A percentile compares a stretch with the other conserved stretches of the same genome.
These are phyloP conservation scores for Pseudogymnoascus sp. DNA, from an alignment of 2,329 filamentous ascomycete species.

Conservation along the genomic window DNA sequence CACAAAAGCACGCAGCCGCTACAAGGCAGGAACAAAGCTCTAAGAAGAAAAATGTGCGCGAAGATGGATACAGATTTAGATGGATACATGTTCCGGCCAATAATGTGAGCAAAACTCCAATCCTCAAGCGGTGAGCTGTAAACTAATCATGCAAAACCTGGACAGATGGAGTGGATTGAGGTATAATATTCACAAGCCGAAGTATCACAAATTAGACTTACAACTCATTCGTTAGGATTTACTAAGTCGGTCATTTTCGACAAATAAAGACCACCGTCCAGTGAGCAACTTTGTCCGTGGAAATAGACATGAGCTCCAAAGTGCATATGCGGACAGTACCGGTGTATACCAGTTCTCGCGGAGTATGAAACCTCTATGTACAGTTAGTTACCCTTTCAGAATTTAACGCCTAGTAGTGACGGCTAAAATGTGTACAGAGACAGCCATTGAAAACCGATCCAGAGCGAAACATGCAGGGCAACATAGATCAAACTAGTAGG, in stretches of 20 bases:
- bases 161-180: conserved; percentile 1
- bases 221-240: background rate
- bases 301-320: background rate
- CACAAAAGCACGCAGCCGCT: background rate
- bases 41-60: background rate
- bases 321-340: background rate
- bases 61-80: background rate
- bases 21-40: background rate
- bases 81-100: conserved; percentile 4
- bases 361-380: background rate
- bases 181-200: background rate
- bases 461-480: background rate
- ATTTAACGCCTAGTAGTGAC: background rate
- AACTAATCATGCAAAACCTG: background rate
- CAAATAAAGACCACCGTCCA: background rate
- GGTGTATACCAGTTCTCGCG: background rate
- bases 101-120: background rate
- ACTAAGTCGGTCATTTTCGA: conserved; percentile 1
- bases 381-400: background rate
- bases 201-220: background rate
- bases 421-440: background rate
- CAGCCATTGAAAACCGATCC: background rate
- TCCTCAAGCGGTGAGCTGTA: background rate
- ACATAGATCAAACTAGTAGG: background rate
- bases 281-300: background rate